phyloP scores from a whole-genome alignment of 805 yeast genomes.

The Zygosaccharomyces bailii region DNA sequence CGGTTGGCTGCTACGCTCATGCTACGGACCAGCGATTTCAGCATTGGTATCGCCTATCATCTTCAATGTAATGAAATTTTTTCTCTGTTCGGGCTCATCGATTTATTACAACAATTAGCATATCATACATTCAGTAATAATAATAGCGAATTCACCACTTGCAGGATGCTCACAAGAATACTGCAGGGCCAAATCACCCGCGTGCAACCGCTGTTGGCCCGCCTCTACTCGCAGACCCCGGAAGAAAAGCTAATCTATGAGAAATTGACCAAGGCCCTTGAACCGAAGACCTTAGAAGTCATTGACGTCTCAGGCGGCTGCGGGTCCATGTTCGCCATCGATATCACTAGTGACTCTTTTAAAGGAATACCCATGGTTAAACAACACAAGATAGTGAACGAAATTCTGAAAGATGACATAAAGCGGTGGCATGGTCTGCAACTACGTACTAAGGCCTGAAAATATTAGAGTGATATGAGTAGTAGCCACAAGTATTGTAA shows the following conservation, averaged over 20 bases:
- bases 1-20: slow-evolving; percentile 22
- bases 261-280: slow-evolving; percentile 51
- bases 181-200: not conserved
- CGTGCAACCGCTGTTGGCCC: slow-evolving; percentile 2
- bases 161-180: not conserved
- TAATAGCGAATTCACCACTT: not conserved
- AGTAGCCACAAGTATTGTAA: not conserved
- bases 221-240: slow-evolving; percentile 23
- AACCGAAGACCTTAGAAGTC: slow-evolving; percentile 64
- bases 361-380: slow-evolving; percentile 80
- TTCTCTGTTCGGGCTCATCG: slow-evolving; percentile 1
- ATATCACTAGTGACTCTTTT: slow-evolving; percentile 67
- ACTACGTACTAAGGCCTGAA: slow-evolving; percentile 63
- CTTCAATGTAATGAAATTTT: not conserved
- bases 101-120: not conserved
- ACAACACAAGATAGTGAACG: slow-evolving; percentile 89
- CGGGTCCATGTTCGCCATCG: slow-evolving; percentile 95
- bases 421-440: slow-evolving; percentile 94
- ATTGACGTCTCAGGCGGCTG: slow-evolving; percentile 92
- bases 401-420: slow-evolving; percentile 76
- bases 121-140: not conserved
- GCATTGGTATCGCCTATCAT: slow-evolving; percentile 3
- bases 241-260: slow-evolving; percentile 61
- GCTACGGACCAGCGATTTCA: slow-evolving; percentile 8
- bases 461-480: slow-evolving; percentile 8